Conservation (phyloP, 2,329 filamentous ascomycete species). For the Monilinia laxa region DNA sequence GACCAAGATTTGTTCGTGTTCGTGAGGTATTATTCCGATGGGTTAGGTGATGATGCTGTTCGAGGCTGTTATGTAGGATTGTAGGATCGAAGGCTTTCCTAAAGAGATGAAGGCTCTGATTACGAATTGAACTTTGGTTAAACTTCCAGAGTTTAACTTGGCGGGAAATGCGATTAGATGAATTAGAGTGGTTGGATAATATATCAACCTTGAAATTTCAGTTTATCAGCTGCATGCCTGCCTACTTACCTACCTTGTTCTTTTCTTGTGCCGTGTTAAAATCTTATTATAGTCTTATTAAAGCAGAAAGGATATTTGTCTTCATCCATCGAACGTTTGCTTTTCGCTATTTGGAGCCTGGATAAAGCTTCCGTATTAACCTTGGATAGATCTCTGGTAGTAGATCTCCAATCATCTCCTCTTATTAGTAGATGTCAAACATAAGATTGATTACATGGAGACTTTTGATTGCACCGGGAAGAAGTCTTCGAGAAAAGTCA, state of each 20-base stretch:
- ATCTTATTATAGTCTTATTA: not conserved
- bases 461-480: not conserved
- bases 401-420: too few relatives aligned
- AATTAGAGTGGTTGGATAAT: constrained; percentile 12
- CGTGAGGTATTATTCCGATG: constrained; percentile 6
- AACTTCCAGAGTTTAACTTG: constrained; percentile 2
- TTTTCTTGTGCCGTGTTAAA: not conserved
- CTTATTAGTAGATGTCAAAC: not conserved
- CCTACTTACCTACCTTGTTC: not conserved
- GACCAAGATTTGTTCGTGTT: not conserved
- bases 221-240: constrained; percentile 15
- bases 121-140: not conserved
- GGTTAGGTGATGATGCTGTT: not conserved
- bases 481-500: not conserved
- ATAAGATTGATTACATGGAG: not conserved
- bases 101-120: not conserved
- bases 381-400: too few relatives aligned
- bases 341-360: not conserved
- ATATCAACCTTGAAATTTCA: constrained; percentile 21
- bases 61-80: not conserved
- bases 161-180: constrained; percentile 2
- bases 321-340: not conserved
- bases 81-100: constrained; percentile 1
- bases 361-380: too few relatives aligned
- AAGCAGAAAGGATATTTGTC: not conserved